Conservation (phyloP, 202 grass and related monocot species). For the Panicum virgatum region DNA sequence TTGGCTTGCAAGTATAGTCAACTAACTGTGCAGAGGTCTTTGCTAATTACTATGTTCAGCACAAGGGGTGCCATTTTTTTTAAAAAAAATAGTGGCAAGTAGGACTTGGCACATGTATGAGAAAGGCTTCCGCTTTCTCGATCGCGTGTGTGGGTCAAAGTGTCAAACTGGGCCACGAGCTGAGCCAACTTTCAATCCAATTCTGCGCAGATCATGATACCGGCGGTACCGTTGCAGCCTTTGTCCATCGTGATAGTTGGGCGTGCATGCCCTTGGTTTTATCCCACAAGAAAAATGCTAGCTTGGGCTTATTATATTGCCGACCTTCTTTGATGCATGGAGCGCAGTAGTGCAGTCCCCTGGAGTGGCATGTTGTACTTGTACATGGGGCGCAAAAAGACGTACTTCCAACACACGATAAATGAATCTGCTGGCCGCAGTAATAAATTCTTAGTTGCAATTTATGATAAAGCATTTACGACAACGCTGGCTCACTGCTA, state of each 20-base stretch:
- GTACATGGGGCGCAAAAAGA: no score
- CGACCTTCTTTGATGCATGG: not conserved
- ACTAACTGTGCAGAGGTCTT: not conserved
- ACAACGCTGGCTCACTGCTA: no score
- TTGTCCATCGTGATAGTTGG: conserved; percentile 23
- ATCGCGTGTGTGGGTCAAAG: conserved; percentile 24
- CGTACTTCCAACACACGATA: no score
- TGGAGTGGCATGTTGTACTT: not conserved
- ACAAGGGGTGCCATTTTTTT: not conserved
- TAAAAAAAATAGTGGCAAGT: not conserved
- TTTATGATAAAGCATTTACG: not conserved
- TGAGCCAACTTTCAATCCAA: conserved; percentile 42
- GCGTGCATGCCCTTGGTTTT: conserved; percentile 32
- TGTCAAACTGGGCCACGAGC: conserved; percentile 39
- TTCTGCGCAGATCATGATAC: conserved; percentile 46
- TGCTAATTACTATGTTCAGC: not conserved
- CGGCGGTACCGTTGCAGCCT: conserved; percentile 37
- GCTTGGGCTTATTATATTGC: no score
- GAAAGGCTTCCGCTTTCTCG: conserved; percentile 33
- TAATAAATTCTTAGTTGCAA: not conserved
- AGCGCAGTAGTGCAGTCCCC: not conserved
- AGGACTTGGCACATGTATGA: not conserved
- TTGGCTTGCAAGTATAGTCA: not conserved
- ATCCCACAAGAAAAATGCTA: not conserved
- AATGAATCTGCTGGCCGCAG: no score